Evolutionary conservation across 148 eudicot genomes (phyloP), one percentile per base, ranked within the genome.

Genomic region (Chenopodium suecicum): DNA sequence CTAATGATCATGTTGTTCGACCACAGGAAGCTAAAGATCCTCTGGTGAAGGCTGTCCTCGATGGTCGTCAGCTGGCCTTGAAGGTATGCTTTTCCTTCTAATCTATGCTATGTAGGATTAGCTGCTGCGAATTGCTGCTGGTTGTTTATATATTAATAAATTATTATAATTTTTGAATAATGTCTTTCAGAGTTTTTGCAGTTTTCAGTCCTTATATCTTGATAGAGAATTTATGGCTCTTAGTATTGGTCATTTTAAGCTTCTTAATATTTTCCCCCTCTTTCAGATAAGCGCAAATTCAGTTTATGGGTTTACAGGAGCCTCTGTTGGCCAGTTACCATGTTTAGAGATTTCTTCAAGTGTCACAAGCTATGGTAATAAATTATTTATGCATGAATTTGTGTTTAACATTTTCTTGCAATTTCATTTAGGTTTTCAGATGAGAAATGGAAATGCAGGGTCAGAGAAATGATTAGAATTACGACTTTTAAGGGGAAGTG

Each of bases 241-340:
- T 46, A 50, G 37, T 60, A 4, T 81, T 31, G 23, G 10, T 67
- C 41, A 37, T 54, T 54, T 50, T 70, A 20, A 67, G 22, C n/a
- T 58, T 65, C 62, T 20, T 66, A 44, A 63, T 41, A 5, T 0
- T 41, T 41, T 5, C 6, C 0, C 5, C 7, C 78, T 63, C 46
- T 88, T 84, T 84, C 98, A 96, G 99, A 91, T 96, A 78, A 96
- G 99, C 87, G 99, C 99, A 63, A 96, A 96, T 88, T 96, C 99
- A 83, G 98, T 96, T n/a, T 96, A 96, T 86, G 99, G 99, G 82
- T 96, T 96, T 86, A 96, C 98, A 70, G 99, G 99, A 87, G 99
- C 99, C 83, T 91, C 98, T 17, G 84, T 96, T 79, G 99, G 97
- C 76, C 98, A 94, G 83, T 81, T 96, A 77, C 99, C 99, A 58